Percentiles rank a stretch among this genome's conserved stretches.
These are phyloP conservation scores for Lasiodiplodia theobromae DNA, from an alignment of 2,329 filamentous ascomycete species.

Conservation along the genomic window DNA sequence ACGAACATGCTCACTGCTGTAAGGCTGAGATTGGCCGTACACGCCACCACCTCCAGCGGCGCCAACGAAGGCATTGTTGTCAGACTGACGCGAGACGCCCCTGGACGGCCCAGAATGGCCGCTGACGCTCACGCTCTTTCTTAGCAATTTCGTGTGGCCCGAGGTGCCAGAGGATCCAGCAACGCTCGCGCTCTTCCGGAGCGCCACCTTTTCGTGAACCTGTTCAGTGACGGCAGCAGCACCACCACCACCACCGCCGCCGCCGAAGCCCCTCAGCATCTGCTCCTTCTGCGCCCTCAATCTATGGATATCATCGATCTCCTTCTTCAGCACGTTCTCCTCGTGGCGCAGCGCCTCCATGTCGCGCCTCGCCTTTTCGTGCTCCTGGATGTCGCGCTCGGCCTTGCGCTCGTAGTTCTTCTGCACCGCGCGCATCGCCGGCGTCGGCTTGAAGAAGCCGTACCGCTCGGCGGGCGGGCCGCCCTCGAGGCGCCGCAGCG, in stretches of 20 bases:
- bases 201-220: slow-evolving; percentile 1
- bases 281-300: too few relatives aligned
- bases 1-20: neutral
- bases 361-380: neutral
- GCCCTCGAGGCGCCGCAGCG: slow-evolving; percentile 13
- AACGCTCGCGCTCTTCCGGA: neutral
- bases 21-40: neutral
- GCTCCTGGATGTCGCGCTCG: neutral
- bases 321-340: neutral
- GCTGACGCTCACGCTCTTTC: neutral
- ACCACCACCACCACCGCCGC: neutral
- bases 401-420: neutral
- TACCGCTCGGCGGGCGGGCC: neutral
- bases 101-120: neutral
- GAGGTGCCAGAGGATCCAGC: neutral
- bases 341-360: neutral
- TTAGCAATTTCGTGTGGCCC: too few relatives aligned
- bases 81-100: neutral
- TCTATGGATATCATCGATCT: too few relatives aligned
- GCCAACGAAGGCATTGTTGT: neutral
- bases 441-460: neutral
- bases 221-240: neutral
- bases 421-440: neutral
- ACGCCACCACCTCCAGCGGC: neutral
- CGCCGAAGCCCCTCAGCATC: neutral